Conservation (phyloP, 306 rosid genomes). For the Pyrus bretschneideri region DNA sequence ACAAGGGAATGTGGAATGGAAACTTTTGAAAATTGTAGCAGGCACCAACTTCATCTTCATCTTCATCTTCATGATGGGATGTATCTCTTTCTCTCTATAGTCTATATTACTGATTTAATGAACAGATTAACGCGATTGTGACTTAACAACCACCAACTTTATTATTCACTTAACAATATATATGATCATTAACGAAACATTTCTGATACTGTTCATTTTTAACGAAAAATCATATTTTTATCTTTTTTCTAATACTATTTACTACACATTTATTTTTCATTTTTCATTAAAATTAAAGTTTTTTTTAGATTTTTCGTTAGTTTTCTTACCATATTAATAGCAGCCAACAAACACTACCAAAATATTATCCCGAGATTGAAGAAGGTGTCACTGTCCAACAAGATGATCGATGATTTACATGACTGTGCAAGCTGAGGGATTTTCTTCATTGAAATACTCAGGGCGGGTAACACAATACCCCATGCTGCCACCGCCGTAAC, state of each 20-base stretch:
- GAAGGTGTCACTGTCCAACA: not conserved
- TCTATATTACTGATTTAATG: not conserved
- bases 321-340: not conserved
- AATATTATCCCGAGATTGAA: not conserved
- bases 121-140: not conserved
- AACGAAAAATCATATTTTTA: too few relatives aligned
- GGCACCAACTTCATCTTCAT: not conserved
- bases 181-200: too few relatives aligned
- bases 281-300: too few relatives aligned
- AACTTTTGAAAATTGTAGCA: not conserved
- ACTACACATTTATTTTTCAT: too few relatives aligned
- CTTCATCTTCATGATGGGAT: too few relatives aligned
- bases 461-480: constrained; percentile 20
- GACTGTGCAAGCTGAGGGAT: constrained; percentile 28
- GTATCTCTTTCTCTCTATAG: not conserved
- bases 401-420: not conserved
- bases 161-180: not conserved
- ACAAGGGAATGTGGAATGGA: not conserved
- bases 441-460: constrained; percentile 48
- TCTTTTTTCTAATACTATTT: too few relatives aligned
- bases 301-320: too few relatives aligned
- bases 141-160: not conserved
- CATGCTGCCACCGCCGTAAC: not conserved
- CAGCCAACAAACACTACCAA: not conserved
- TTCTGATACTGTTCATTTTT: too few relatives aligned